A percentile compares a stretch with the other conserved stretches of the same genome.
These are phyloP conservation scores for Clarireedia monteithiana DNA, from an alignment of 2,329 filamentous ascomycete species.

Conservation along the genomic window DNA sequence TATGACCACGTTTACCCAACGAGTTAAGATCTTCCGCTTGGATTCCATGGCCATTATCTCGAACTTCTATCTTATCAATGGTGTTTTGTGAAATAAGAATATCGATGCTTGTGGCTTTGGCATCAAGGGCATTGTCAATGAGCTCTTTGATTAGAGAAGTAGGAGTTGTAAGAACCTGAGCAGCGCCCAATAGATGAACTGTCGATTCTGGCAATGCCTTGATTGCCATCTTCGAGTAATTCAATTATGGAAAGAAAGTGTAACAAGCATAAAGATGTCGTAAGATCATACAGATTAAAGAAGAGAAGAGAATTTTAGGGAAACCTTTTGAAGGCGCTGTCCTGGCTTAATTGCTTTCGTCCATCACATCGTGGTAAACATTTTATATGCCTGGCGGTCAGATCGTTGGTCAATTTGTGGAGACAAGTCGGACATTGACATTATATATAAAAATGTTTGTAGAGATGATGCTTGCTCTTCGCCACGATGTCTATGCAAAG, in stretches of 20 bases:
- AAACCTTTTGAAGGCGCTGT: no score
- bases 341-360: no score
- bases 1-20: conserved; percentile 60
- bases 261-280: neutral
- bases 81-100: conserved; percentile 58
- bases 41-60: conserved; percentile 70
- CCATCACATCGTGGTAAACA: no score
- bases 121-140: conserved; percentile 70
- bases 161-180: conserved; percentile 52
- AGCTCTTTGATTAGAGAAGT: conserved; percentile 65
- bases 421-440: no score
- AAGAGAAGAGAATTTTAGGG: neutral
- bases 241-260: neutral
- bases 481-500: neutral
- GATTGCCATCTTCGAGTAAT: conserved; percentile 32
- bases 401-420: no score
- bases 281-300: no score
- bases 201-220: conserved; percentile 40
- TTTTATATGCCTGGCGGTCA: no score
- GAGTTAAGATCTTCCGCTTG: conserved; percentile 49
- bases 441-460: neutral
- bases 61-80: conserved; percentile 60
- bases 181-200: conserved; percentile 51
- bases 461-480: neutral
- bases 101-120: conserved; percentile 57